These are phyloP conservation scores for Coelastrella sp. DNA, from an alignment of 139 green algal genomes.

Conservation along the genomic window DNA sequence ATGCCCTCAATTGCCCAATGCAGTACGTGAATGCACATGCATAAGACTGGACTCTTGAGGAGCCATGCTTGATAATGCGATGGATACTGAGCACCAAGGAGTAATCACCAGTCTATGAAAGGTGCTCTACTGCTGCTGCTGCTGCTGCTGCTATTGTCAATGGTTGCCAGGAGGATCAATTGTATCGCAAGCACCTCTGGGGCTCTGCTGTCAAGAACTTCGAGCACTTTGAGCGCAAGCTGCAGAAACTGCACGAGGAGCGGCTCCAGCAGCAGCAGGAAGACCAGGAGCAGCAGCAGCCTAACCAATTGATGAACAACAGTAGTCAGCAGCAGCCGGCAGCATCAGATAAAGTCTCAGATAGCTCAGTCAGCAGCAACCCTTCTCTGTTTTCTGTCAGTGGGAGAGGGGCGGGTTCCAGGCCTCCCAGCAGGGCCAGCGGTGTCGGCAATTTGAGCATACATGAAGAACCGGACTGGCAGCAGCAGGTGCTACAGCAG, in stretches of 20 bases:
- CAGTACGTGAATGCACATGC: no score
- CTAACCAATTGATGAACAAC: neutral
- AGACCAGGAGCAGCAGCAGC: neutral
- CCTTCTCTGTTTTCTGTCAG: no score
- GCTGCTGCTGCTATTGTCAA: neutral
- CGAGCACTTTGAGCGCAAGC: constrained; percentile 1
- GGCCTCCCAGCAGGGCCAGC: neutral
- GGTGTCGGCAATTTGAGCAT: neutral
- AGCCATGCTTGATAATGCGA: neutral
- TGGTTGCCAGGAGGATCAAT: neutral
- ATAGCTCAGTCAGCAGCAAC: neutral
- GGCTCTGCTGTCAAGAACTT: neutral
- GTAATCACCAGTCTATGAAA: neutral
- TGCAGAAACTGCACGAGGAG: constrained; percentile 14
- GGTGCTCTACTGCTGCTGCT: neutral
- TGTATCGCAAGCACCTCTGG: constrained; percentile 1
- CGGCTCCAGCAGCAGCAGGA: constrained; percentile 6
- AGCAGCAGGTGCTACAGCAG: neutral
- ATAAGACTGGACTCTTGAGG: neutral
- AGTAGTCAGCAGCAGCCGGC: neutral
- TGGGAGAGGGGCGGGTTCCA: no score
- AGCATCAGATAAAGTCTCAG: neutral
- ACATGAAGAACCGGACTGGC: neutral
- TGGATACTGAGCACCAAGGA: neutral
- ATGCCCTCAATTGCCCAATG: neutral